These are phyloP conservation scores for Pseudocercospora ulei DNA, from an alignment of 2,329 filamentous ascomycete species.

Conservation along the genomic window DNA sequence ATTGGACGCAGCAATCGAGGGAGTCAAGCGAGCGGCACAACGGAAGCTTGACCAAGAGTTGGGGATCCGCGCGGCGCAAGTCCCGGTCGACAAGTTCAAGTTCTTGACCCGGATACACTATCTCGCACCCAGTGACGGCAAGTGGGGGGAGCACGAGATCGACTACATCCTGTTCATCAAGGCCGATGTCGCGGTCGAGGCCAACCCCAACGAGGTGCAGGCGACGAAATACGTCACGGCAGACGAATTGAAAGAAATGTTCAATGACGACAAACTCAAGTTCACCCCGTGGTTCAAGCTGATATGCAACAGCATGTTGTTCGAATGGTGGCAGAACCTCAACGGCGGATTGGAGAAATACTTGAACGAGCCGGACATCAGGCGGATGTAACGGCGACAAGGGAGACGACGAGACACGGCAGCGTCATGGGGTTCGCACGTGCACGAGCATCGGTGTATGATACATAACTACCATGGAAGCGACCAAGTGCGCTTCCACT, in stretches of 20 bases:
- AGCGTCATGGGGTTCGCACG: conserved; percentile 10
- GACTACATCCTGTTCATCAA: conserved; percentile 99
- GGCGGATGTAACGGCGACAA: conserved; percentile 54
- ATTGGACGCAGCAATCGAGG: conserved; percentile 67
- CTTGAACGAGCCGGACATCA: conserved; percentile 73
- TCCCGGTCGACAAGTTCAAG: conserved; percentile 80
- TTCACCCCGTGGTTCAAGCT: conserved; percentile 99
- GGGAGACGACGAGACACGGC: neutral
- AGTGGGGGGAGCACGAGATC: conserved; percentile 98
- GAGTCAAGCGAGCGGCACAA: conserved; percentile 84
- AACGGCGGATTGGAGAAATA: conserved; percentile 75
- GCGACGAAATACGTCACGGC: conserved; percentile 75
- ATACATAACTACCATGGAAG: no score
- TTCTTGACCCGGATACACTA: conserved; percentile 98
- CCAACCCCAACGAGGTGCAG: conserved; percentile 80
- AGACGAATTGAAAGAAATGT: conserved; percentile 73
- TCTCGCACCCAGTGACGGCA: conserved; percentile 89
- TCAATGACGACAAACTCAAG: conserved; percentile 65
- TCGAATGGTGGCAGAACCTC: conserved; percentile 90
- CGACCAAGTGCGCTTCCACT: no score
- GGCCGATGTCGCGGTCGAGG: conserved; percentile 71
- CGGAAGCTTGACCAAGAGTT: conserved; percentile 91
- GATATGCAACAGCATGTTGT: conserved; percentile 95
- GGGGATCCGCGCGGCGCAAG: conserved; percentile 78
- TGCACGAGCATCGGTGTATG: conserved; percentile 12